Evolutionary conservation across 1,284 basidiomycete genomes (phyloP).

Genomic region (Tilletiopsis washingtonensis): DNA sequence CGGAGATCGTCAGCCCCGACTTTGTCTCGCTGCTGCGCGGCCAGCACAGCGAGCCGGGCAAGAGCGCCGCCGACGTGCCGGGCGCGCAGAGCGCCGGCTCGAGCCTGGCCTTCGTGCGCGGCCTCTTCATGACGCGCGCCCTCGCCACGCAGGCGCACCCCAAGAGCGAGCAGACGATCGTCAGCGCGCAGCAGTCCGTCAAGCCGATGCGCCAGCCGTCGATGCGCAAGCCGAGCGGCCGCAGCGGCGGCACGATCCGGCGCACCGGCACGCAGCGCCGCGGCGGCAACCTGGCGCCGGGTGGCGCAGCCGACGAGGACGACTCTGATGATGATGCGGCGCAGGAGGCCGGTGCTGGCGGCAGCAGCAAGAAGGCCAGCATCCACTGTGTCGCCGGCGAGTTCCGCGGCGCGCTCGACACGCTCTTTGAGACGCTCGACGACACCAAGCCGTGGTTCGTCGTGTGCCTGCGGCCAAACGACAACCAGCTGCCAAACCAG

Average conservation of each 20-base stretch:
- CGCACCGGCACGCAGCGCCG: constrained; percentile 48
- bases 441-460: constrained; percentile 88
- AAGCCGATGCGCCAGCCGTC: constrained; percentile 89
- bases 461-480: constrained; percentile 88
- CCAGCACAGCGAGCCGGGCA: constrained; percentile 44
- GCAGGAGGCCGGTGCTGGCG: constrained; percentile 12
- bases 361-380: constrained; percentile 12
- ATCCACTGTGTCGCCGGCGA: constrained; percentile 69
- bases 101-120: constrained; percentile 68
- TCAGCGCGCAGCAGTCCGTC: constrained; percentile 82
- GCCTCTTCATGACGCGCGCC: constrained; percentile 75
- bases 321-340: constrained; percentile 46
- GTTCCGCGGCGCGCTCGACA: constrained; percentile 72
- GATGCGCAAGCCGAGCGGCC: constrained; percentile 18
- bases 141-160: constrained; percentile 86
- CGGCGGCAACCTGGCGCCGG: constrained; percentile 54
- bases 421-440: constrained; percentile 76
- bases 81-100: constrained; percentile 28
- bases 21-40: constrained; percentile 83
- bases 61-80: constrained; percentile 27
- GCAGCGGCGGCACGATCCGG: constrained; percentile 26
- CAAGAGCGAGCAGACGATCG: constrained; percentile 83
- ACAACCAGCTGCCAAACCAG: constrained; percentile 86
- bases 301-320: constrained; percentile 54
- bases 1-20: constrained; percentile 82